Evolutionary conservation across 352 stramenopile species (phyloP), one percentile per base, ranked within the genome.

Genomic region (Phytopythium delawarense): DNA sequence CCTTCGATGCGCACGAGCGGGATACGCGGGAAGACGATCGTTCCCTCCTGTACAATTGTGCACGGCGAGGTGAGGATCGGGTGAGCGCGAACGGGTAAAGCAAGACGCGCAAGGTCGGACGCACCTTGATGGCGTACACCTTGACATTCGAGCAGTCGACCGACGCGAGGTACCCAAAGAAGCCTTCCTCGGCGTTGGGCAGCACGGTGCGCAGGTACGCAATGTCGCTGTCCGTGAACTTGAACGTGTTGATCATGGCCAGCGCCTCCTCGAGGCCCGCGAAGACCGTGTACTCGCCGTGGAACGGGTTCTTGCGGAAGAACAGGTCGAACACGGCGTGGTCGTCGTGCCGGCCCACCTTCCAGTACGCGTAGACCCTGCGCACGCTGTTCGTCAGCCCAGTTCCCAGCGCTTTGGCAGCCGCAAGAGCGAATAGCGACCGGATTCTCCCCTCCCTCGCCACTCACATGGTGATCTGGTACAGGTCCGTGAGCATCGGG

Each of bases 341-440:
- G 61, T 99, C 92, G 44, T 98, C 75, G 61, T 99, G 89, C 34
- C 96, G 87, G 16, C 91, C 89, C 45, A 94, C 91, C 69, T 98
- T 99, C 97, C 97, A 99, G 77, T 99, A 99, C 8, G 94, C 96
- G 64, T 99, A 99, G 11, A 97, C 89, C 98, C 99, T 99, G 12
- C 78, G 89, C 8, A 98, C 63, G 42, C 21, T 15, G 7, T n/a
- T 13, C 50, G 15, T 11, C 18, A 11, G 16, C 30, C 12, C 34
- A 28, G 15, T n/a, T 42, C 12, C 30, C 16, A 1, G 25, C 59
- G 8, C 28, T 32, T 32, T 32, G 28, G 28, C 28, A 7, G 5
- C 4, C 28, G 28, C 28, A 32, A 32, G 28, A 32, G 4, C 28
- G 28, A 7, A 32, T 30, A 3, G 25, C 25, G 25, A 30, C 25